Conservation (phyloP, 352 stramenopile genomes). For the Plasmopara halstedii region DNA sequence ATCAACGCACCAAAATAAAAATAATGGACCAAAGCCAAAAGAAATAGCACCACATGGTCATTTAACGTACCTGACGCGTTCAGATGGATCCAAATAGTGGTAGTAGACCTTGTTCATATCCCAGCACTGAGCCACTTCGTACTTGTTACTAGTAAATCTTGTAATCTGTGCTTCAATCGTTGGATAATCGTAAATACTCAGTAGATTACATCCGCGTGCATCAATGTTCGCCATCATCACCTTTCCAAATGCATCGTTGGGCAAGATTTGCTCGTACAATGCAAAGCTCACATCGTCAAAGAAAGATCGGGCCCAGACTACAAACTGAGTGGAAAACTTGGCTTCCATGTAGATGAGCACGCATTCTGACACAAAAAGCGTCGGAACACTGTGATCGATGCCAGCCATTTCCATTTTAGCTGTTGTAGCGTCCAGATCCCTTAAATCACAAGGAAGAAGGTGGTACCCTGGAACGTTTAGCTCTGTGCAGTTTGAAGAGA, state of each 20-base stretch:
- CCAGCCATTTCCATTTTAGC: slow-evolving; percentile 53
- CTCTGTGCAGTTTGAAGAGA: slow-evolving; percentile 48
- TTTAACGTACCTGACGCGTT: slow-evolving; percentile 53
- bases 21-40: no score
- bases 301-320: slow-evolving; percentile 55
- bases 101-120: slow-evolving; percentile 93
- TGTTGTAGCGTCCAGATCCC: slow-evolving; percentile 43
- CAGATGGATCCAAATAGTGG: slow-evolving; percentile 60
- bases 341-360: slow-evolving; percentile 91
- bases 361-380: slow-evolving; percentile 86
- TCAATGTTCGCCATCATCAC: slow-evolving; percentile 91
- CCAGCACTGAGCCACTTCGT: slow-evolving; percentile 65
- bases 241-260: slow-evolving; percentile 81
- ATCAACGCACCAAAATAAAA: no score
- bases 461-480: slow-evolving; percentile 69
- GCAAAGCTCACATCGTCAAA: slow-evolving; percentile 78
- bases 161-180: slow-evolving; percentile 64
- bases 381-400: slow-evolving; percentile 39
- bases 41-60: background rate
- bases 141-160: slow-evolving; percentile 65
- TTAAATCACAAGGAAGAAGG: slow-evolving; percentile 68
- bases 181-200: slow-evolving; percentile 77
- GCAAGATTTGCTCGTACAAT: slow-evolving; percentile 89
- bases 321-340: slow-evolving; percentile 58
- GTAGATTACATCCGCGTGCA: slow-evolving; percentile 80